phyloP scores from a whole-genome alignment of 2,329 filamentous ascomycete species.

The Camillea tinctor region DNA sequence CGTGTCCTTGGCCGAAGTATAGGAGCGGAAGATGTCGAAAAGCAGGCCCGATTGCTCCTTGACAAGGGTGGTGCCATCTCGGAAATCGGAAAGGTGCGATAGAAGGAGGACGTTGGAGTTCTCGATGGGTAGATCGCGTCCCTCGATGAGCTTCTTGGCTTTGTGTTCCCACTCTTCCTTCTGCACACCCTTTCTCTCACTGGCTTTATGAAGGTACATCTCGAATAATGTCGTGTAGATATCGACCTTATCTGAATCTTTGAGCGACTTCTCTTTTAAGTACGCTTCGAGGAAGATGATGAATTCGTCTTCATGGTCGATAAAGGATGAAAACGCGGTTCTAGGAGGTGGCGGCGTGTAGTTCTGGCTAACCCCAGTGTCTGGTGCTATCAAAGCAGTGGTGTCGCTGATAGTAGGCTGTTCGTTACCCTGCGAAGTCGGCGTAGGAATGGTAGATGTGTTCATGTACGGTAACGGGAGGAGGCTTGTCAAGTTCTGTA shows the following conservation, averaged over 20 bases:
- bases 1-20: conserved; percentile 89
- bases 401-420: conserved; percentile 54
- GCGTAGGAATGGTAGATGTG: conserved; percentile 54
- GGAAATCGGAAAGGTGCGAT: conserved; percentile 87
- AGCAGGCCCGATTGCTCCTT: conserved; percentile 89
- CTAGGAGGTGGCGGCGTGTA: conserved; percentile 82
- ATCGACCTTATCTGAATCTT: conserved; percentile 74
- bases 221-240: conserved; percentile 95
- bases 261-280: conserved; percentile 68
- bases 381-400: conserved; percentile 48
- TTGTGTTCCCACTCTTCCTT: conserved; percentile 84
- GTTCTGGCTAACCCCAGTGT: conserved; percentile 46
- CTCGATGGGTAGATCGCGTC: conserved; percentile 79
- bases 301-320: conserved; percentile 90
- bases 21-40: conserved; percentile 95
- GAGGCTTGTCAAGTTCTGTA: conserved; percentile 82
- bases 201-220: conserved; percentile 93
- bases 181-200: conserved; percentile 64
- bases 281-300: conserved; percentile 91
- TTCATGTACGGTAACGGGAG: conserved; percentile 86
- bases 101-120: conserved; percentile 91
- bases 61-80: conserved; percentile 86
- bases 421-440: conserved; percentile 48
- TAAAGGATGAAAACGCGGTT: conserved; percentile 92
- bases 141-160: conserved; percentile 84